phyloP scores from a whole-genome alignment of 306 rosid species.

The Begonia peltatifolia region DNA sequence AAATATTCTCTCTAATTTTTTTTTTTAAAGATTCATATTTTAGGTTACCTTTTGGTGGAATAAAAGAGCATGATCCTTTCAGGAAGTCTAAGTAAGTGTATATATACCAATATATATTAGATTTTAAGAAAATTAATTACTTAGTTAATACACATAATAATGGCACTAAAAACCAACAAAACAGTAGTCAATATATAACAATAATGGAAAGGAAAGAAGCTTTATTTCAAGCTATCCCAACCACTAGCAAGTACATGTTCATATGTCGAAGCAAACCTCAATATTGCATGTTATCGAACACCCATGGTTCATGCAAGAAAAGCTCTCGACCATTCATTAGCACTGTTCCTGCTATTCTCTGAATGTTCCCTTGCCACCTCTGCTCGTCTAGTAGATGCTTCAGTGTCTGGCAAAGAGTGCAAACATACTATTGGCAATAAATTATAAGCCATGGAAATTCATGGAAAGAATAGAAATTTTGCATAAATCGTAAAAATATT shows the following conservation, averaged over 20 bases:
- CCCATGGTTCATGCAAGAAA: slow-evolving; percentile 77
- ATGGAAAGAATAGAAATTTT: no score
- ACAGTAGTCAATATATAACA: not conserved
- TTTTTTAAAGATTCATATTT: no score
- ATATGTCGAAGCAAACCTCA: slow-evolving; percentile 27
- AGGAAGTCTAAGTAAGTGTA: no score
- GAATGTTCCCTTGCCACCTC: slow-evolving; percentile 59
- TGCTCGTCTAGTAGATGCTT: slow-evolving; percentile 46
- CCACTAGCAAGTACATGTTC: not conserved
- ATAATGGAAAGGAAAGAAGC: not conserved
- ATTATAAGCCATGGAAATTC: no score
- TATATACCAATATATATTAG: no score
- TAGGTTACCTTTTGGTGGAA: no score
- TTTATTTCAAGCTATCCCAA: slow-evolving; percentile 3
- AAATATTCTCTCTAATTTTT: no score
- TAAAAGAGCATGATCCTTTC: no score
- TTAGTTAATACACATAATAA: no score
- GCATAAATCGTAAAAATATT: no score
- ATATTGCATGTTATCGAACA: slow-evolving; percentile 53
- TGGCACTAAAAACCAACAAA: no score
- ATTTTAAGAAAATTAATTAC: no score
- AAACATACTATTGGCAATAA: not conserved
- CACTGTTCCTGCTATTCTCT: slow-evolving; percentile 60
- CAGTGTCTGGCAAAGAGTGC: slow-evolving; percentile 42
- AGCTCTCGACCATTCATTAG: slow-evolving; percentile 89